phyloP scores from a whole-genome alignment of 2,329 filamentous ascomycete genomes.

The Alternaria sp. region DNA sequence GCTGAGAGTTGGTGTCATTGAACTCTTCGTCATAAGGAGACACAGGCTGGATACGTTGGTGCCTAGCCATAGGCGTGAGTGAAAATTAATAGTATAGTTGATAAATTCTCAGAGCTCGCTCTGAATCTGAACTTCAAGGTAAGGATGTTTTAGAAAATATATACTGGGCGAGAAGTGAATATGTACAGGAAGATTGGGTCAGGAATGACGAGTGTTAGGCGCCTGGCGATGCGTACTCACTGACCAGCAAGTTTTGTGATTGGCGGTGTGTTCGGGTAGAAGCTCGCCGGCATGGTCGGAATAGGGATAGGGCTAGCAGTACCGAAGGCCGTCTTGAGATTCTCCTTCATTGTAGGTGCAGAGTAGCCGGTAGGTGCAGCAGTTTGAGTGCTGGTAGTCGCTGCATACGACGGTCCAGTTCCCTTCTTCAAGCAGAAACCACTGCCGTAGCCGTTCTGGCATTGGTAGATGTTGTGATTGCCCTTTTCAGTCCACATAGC shows the following conservation, averaged over 20 bases:
- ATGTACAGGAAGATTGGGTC: background rate
- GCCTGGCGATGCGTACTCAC: background rate
- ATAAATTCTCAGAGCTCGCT: background rate
- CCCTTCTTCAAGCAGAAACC: constrained; percentile 58
- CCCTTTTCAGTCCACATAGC: constrained; percentile 62
- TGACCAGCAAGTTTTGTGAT: constrained; percentile 40
- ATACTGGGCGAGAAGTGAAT: background rate
- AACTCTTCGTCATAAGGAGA: no score
- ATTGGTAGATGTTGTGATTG: constrained; percentile 54
- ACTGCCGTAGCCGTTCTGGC: constrained; percentile 59
- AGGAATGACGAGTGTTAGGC: background rate
- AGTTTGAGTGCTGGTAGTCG: constrained; percentile 46
- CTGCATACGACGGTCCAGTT: constrained; percentile 37
- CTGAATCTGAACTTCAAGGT: background rate
- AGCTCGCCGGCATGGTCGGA: constrained; percentile 52
- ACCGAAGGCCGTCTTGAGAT: constrained; percentile 41
- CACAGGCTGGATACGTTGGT: no score
- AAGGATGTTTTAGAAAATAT: background rate
- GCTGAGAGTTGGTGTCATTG: no score
- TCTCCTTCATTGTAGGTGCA: constrained; percentile 49
- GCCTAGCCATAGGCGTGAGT: no score
- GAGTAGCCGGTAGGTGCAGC: constrained; percentile 49
- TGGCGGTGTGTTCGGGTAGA: constrained; percentile 50
- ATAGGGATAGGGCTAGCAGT: constrained; percentile 51
- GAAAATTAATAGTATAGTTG: background rate